phyloP scores from a whole-genome alignment of 345 rosid species.

The Dipteronia dyeriana region DNA sequence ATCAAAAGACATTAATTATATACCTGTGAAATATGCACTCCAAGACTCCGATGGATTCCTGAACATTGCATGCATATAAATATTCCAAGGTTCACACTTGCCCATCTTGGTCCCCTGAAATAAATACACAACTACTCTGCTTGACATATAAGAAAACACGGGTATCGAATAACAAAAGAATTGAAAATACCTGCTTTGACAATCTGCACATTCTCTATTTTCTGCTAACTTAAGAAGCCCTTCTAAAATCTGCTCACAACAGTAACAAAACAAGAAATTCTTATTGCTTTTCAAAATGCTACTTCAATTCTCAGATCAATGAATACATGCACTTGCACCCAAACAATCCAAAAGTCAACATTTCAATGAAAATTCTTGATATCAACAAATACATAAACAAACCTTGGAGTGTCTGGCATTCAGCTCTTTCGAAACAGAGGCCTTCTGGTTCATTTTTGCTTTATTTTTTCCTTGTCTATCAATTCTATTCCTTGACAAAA shows the following conservation, averaged over 20 bases:
- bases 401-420: conserved; percentile 79
- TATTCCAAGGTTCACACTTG: conserved; percentile 94
- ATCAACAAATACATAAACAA: background rate
- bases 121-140: background rate
- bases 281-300: too few species aligned
- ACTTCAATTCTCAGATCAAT: too few species aligned
- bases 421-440: conserved; percentile 76
- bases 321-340: too few species aligned
- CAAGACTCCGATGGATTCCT: conserved; percentile 90
- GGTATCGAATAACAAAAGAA: background rate
- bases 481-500: background rate
- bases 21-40: conserved; percentile 96
- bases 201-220: conserved; percentile 62
- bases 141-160: background rate
- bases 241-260: conserved; percentile 48
- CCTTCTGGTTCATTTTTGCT: conserved; percentile 64
- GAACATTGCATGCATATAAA: conserved; percentile 98
- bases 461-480: background rate
- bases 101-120: conserved; percentile 89
- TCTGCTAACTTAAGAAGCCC: conserved; percentile 56
- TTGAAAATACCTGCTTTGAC: conserved; percentile 43
- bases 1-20: background rate
- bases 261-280: background rate
- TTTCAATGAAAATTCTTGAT: too few species aligned
- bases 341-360: too few species aligned